Conservation (phyloP, 2,329 filamentous ascomycete genomes). For the Rhynchosporium graminicola region DNA sequence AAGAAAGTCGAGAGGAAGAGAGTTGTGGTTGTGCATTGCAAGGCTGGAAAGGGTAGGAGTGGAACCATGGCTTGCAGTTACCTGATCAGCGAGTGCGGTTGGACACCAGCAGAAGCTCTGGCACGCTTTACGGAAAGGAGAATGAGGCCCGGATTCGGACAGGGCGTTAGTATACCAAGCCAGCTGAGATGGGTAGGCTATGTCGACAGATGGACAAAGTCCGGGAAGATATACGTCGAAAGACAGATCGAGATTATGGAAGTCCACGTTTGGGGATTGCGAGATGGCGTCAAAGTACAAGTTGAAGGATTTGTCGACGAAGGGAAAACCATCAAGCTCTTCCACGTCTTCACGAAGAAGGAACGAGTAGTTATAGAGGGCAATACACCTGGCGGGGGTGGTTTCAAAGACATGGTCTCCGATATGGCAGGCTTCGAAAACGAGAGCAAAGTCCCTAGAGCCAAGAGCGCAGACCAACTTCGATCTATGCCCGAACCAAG, state of each 20-base stretch:
- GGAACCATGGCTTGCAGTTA: constrained; percentile 88
- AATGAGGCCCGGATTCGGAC: constrained; percentile 87
- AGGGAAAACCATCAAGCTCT: constrained; percentile 79
- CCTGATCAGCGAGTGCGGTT: constrained; percentile 82
- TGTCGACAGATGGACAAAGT: constrained; percentile 79
- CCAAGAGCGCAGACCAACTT: constrained; percentile 22
- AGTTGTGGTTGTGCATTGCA: constrained; percentile 93
- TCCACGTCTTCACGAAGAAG: constrained; percentile 75
- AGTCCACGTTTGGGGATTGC: constrained; percentile 84
- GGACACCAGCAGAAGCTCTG: constrained; percentile 64
- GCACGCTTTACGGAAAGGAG: constrained; percentile 74
- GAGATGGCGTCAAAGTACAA: constrained; percentile 83
- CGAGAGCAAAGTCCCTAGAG: constrained; percentile 28
- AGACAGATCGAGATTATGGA: constrained; percentile 82
- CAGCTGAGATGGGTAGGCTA: constrained; percentile 87
- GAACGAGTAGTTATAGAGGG: constrained; percentile 72
- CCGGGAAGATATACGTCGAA: constrained; percentile 79
- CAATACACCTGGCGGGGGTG: constrained; percentile 51
- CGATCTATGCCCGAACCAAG: not conserved
- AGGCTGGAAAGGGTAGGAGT: constrained; percentile 92
- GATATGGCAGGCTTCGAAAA: constrained; percentile 50
- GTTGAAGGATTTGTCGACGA: constrained; percentile 87
- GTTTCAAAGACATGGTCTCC: constrained; percentile 53
- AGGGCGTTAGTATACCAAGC: constrained; percentile 89
- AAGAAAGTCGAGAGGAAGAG: constrained; percentile 43